These are phyloP conservation scores for Pelargonium citronellum DNA, from an alignment of 441 rosid species.

Conservation along the genomic window DNA sequence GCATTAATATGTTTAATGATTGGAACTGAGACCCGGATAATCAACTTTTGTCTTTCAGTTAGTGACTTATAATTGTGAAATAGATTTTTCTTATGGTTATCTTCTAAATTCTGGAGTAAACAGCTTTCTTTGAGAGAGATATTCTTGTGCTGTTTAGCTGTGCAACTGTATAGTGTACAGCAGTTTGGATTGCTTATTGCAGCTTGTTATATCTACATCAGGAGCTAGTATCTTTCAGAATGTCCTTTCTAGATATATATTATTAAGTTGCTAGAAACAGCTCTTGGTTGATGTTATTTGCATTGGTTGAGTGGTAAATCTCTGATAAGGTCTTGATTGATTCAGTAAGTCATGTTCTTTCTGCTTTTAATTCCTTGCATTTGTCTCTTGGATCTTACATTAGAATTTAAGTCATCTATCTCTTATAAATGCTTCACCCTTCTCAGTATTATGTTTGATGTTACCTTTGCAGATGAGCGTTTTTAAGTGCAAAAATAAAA, in stretches of 20 bases:
- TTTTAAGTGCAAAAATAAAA: no score
- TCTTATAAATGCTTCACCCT: background rate
- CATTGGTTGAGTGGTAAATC: background rate
- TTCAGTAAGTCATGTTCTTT: background rate
- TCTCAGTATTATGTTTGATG: background rate
- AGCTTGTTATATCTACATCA: background rate
- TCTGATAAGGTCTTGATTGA: background rate
- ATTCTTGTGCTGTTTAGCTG: background rate
- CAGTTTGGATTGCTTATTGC: background rate
- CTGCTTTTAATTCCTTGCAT: background rate
- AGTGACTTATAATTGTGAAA: slow-evolving; percentile 4
- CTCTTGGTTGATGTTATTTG: background rate
- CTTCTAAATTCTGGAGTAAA: slow-evolving; percentile 2
- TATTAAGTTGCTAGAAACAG: slow-evolving; percentile 2
- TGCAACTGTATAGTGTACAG: no score
- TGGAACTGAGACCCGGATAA: background rate
- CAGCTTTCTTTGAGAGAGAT: background rate
- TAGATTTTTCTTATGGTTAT: background rate
- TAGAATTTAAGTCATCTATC: background rate
- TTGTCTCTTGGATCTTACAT: background rate
- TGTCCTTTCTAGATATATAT: background rate
- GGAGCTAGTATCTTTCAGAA: background rate
- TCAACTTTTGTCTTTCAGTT: background rate
- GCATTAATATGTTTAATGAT: background rate
- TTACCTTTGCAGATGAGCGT: background rate